A percentile compares a stretch with the other conserved stretches of the same genome.
These are phyloP conservation scores for Boletus sp. DNA, from an alignment of 1,284 basidiomycete species.

Conservation along the genomic window DNA sequence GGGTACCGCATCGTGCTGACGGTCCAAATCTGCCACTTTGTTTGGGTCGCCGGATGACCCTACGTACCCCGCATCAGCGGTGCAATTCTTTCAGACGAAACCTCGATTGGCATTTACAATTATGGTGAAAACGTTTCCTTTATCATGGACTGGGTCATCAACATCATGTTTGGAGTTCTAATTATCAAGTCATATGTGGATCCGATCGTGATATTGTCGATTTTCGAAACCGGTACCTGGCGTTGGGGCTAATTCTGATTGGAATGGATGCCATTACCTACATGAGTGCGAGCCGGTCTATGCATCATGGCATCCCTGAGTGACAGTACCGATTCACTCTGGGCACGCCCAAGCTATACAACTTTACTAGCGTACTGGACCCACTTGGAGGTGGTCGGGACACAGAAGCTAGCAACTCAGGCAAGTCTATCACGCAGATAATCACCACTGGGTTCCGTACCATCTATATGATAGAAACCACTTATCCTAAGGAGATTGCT, in stretches of 20 bases:
- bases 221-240: conserved; percentile 43
- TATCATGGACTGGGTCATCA: conserved; percentile 51
- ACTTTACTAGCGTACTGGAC: conserved; percentile 39
- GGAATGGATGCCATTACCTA: conserved; percentile 37
- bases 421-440: conserved; percentile 29
- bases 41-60: conserved; percentile 18
- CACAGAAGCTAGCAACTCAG: not conserved
- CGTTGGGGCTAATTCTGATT: conserved; percentile 30
- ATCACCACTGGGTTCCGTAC: conserved; percentile 57
- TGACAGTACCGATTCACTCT: conserved; percentile 56
- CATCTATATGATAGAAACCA: conserved; percentile 46
- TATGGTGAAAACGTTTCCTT: conserved; percentile 42
- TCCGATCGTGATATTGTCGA: conserved; percentile 40
- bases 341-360: conserved; percentile 51
- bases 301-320: conserved; percentile 44
- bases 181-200: conserved; percentile 36
- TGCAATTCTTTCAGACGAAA: conserved; percentile 48
- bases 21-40: conserved; percentile 23
- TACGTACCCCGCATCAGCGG: conserved; percentile 22
- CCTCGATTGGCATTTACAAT: conserved; percentile 53
- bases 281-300: conserved; percentile 42
- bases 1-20: conserved; percentile 47
- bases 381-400: conserved; percentile 4
- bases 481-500: conserved; percentile 43
- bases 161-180: conserved; percentile 50